These are phyloP conservation scores for Alternaria sp. DNA, from an alignment of 2,329 filamentous ascomycete genomes.

Conservation along the genomic window DNA sequence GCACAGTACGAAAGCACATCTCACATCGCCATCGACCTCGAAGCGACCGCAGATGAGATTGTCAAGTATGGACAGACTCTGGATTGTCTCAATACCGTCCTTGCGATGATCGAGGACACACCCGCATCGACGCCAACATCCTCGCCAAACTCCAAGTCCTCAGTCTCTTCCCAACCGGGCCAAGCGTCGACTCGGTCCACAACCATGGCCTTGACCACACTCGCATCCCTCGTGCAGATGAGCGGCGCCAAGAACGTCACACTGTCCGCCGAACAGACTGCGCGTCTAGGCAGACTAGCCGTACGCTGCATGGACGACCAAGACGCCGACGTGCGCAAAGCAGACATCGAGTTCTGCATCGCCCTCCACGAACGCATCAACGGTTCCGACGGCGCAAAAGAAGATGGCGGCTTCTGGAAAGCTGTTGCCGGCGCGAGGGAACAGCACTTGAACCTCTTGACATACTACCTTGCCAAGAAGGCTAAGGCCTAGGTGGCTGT, in stretches of 20 bases:
- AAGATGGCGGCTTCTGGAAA: conserved; percentile 67
- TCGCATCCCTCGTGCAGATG: conserved; percentile 47
- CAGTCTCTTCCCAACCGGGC: conserved; percentile 30
- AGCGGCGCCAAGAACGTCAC: conserved; percentile 39
- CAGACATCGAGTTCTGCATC: conserved; percentile 80
- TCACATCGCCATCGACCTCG: conserved; percentile 76
- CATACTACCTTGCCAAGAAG: conserved; percentile 74
- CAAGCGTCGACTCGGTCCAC: conserved; percentile 39
- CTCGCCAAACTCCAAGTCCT: conserved; percentile 43
- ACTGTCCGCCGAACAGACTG: conserved; percentile 43
- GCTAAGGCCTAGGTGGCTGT: conserved; percentile 30
- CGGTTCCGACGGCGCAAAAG: conserved; percentile 42
- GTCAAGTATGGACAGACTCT: conserved; percentile 68
- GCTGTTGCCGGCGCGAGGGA: conserved; percentile 69
- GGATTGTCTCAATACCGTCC: conserved; percentile 54
- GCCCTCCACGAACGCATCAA: conserved; percentile 64
- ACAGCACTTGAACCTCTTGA: conserved; percentile 77
- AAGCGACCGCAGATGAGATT: conserved; percentile 75
- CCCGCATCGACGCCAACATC: conserved; percentile 32
- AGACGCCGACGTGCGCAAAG: conserved; percentile 61
- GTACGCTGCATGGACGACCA: conserved; percentile 47
- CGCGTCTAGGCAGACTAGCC: conserved; percentile 48
- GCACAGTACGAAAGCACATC: conserved; percentile 70
- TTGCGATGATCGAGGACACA: conserved; percentile 45
- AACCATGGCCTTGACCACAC: conserved; percentile 50